Base-by-base conservation (phyloP, 23 red algal species). In the Gracilaria domingensis region DNA sequence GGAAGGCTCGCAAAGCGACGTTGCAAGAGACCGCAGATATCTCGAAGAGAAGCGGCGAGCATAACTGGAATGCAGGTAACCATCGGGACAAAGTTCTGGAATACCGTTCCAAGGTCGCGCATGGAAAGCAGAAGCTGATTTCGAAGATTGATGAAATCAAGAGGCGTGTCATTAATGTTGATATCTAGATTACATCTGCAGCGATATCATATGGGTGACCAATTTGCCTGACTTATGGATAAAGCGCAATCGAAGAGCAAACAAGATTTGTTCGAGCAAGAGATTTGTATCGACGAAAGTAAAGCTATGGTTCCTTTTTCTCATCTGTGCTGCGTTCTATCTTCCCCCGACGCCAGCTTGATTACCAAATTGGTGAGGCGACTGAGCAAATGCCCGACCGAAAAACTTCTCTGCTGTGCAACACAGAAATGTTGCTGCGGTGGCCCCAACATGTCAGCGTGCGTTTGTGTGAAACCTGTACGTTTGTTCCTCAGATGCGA, bases 21-120 rank as follows among this genome's bases (percentile, higher is more conserved):
- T 20, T 82, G 0, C 34, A 64, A 24, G 26, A 56, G 42, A 54
- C 79, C 8, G 79, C 40, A 59, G 36, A 59, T 26, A 42, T 59
- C 20, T n/a, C 58, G 18, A 82, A 38, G 24, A 56, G 38, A 12
- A 33, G n/a, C 23, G 54, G 79, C 36, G 79, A 82, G 28, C 8
- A 40, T 8, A 82, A 60, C 53, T 6, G 58, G 54, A 82, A 82
- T 24, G 79, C 58, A 14, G 49, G 53, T 21, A 45, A 82, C 24
- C n/a, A 64, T 34, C 54, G 79, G 2, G 16, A 82, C 33, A 62
- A 82, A 26, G 53, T 82, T 25, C 45, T 30, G 51, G 58, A 47
- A 32, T 33, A 53, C 29, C 53, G 58, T 59, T 47, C 53, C 11
- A 56, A n/a, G 21, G 47, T 54, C 8, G 51, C 1, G 8, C 54